Conservation (phyloP, 179 eudicot species). For the Beta corolliflora region DNA sequence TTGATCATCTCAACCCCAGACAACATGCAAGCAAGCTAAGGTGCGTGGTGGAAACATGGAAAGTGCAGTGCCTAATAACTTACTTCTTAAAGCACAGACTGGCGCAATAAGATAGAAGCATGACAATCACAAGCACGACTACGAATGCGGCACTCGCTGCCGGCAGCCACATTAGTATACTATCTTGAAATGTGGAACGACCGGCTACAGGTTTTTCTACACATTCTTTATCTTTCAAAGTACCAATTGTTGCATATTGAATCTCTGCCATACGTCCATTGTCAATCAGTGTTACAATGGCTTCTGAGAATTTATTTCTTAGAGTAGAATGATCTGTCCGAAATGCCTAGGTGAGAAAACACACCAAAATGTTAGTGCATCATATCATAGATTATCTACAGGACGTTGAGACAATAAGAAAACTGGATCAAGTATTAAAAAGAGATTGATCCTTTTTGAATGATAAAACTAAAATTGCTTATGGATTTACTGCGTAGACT, state of each 20-base stretch:
- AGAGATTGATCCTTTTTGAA: too few relatives aligned
- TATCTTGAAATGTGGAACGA: not conserved
- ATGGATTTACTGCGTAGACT: too few relatives aligned
- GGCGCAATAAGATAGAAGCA: not conserved
- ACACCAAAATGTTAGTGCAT: not conserved
- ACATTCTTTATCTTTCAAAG: not conserved
- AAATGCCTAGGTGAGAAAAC: not conserved
- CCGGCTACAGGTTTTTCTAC: not conserved
- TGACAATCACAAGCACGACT: not conserved
- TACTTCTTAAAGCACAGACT: not conserved
- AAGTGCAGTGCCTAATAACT: not conserved
- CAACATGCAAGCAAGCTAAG: not conserved
- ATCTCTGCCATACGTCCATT: not conserved
- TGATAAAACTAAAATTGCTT: too few relatives aligned
- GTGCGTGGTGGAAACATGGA: not conserved
- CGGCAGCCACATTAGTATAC: not conserved
- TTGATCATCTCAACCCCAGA: not conserved
- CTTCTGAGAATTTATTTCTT: not conserved
- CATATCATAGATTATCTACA: not conserved
- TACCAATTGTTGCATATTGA: not conserved
- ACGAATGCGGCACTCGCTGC: not conserved
- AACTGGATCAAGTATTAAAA: too few relatives aligned
- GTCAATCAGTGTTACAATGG: not conserved
- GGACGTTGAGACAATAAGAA: not conserved
- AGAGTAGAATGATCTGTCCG: not conserved